Base-by-base conservation (phyloP, 768 basidiomycete genomes). In the Pholiota molesta region DNA sequence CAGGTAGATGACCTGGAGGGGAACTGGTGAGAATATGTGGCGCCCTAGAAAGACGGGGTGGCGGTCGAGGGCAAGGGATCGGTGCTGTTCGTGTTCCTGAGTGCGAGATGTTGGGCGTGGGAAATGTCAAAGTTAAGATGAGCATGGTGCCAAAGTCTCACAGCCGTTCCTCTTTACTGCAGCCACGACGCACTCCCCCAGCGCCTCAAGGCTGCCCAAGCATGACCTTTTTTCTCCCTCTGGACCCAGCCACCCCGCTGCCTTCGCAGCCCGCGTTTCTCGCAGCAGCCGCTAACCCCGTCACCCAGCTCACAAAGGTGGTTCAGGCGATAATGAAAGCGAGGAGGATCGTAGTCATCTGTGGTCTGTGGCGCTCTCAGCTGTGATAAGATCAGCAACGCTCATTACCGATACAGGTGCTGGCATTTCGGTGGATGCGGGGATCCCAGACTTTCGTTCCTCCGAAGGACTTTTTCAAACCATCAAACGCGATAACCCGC, bases 361-460 rank as follows among this genome's bases (percentile, higher is more conserved):
- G 89, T 72, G 94, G 93, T 92, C 61, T 69, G 89, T 83, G 47
- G 51, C 23, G 19, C 21, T 31, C 28, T 59, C 47, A 14, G 28
- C 21, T 21, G 40, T 63, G 61, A 53, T 47, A 53, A 62, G 44
- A 45, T 66, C 56, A 13, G 51, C 55, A 51, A 19, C 52, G 60
- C 33, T 62, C 19, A 60, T 47, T 54, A 14, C 59, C 59, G 44
- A 60, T 40, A 56, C 60, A 93, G 94, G 94, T 63, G 94, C 94
- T 62, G 94, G 94, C 51, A 91, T 95, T 60, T 94, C 92, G 61
- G 92, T 94, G 11, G 84, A 87, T 40, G 91, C 92, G 52, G 92
- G 92, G 16, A 95, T 96, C 49, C 94, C 95, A 33, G 95, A 95
- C 75, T 96, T 97, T 73, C 79, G 94, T 66, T 94, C 92, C 11